phyloP scores from a whole-genome alignment of 345 rosid genomes.

The Citropsis articulata region DNA sequence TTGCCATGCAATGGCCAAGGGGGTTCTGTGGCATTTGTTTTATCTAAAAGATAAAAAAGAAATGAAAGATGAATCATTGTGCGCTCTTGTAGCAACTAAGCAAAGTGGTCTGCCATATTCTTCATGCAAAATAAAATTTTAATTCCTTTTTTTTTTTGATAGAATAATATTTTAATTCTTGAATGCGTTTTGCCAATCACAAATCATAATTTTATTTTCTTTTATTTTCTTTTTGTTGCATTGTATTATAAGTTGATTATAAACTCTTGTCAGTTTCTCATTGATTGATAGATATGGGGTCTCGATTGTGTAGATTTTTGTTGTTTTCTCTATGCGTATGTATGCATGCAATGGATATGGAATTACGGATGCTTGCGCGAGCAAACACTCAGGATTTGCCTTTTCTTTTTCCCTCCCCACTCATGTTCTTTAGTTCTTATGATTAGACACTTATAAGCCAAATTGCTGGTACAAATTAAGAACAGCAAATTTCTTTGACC shows the following conservation, averaged over 20 bases:
- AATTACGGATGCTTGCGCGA: constrained; percentile 20
- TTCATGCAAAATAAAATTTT: constrained; percentile 13
- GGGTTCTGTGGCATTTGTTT: too few relatives aligned
- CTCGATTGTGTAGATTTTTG: not conserved
- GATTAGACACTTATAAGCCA: constrained; percentile 1
- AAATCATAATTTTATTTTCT: not conserved
- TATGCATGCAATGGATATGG: not conserved
- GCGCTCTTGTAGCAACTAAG: not conserved
- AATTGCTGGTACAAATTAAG: not conserved
- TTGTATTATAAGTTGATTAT: not conserved
- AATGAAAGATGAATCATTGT: not conserved
- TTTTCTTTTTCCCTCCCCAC: not conserved
- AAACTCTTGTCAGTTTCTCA: not conserved
- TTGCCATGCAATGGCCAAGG: too few relatives aligned
- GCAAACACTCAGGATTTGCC: constrained; percentile 14
- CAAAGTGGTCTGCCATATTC: constrained; percentile 15
- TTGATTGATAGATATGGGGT: constrained; percentile 3
- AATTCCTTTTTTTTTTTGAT: not conserved
- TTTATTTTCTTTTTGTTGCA: not conserved
- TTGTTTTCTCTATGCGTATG: not conserved
- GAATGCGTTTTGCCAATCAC: not conserved
- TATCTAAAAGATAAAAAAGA: not conserved
- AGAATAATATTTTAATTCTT: not conserved
- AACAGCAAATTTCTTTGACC: constrained; percentile 9
- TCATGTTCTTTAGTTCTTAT: not conserved